phyloP scores from a whole-genome alignment of 202 grass and related monocot genomes.

The Bolboschoenoplectus hybrid region DNA sequence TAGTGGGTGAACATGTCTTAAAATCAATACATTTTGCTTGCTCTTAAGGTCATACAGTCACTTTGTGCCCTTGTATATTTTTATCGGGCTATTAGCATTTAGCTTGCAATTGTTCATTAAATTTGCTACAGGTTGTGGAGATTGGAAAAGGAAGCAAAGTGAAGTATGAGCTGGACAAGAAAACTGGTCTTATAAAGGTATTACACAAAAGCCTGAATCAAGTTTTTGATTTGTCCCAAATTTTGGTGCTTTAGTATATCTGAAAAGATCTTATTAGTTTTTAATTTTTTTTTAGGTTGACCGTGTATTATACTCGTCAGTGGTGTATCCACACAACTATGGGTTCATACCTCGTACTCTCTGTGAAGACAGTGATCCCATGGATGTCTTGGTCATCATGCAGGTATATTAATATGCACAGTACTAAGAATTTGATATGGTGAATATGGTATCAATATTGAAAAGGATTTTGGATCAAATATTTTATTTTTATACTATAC shows the following conservation, averaged over 20 bases:
- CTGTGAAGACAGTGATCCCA: constrained; percentile 90
- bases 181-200: constrained; percentile 95
- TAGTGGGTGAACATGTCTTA: background rate
- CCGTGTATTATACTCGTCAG: constrained; percentile 92
- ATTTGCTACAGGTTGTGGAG: constrained; percentile 72
- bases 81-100: background rate
- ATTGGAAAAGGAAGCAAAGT: constrained; percentile 94
- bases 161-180: constrained; percentile 98
- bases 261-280: constrained; percentile 18
- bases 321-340: constrained; percentile 98
- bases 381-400: constrained; percentile 96
- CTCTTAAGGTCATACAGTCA: background rate
- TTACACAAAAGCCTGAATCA: background rate
- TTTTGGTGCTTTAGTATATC: background rate
- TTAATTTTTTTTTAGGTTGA: constrained; percentile 63
- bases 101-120: background rate
- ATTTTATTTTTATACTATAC: background rate
- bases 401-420: constrained; percentile 56
- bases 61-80: background rate
- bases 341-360: constrained; percentile 96
- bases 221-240: background rate
- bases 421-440: background rate
- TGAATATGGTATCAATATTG: background rate
- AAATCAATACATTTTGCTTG: background rate
- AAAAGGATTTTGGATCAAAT: background rate